phyloP scores from a whole-genome alignment of 768 basidiomycete genomes.

The Paxillus involutus region DNA sequence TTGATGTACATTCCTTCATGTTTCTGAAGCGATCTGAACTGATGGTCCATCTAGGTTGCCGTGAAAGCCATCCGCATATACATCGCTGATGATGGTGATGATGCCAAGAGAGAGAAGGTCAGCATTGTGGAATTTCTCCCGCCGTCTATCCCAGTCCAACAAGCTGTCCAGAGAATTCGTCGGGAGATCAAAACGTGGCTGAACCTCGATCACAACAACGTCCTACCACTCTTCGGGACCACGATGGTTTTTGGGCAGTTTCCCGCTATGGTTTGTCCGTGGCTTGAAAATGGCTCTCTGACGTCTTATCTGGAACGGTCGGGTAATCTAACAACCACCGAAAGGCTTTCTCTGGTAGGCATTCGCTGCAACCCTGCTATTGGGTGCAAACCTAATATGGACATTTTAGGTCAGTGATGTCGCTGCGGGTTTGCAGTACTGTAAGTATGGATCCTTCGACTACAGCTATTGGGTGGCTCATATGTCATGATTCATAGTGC shows the following conservation, averaged over 20 bases:
- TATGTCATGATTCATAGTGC: background rate
- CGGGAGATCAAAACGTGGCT: conserved; percentile 21
- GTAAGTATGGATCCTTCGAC: background rate
- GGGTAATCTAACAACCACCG: background rate
- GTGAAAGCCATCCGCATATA: conserved; percentile 1
- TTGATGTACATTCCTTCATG: background rate
- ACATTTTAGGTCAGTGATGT: background rate
- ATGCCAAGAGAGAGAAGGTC: background rate
- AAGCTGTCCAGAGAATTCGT: conserved; percentile 9
- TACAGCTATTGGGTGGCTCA: background rate
- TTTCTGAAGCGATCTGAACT: background rate
- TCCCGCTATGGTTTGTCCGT: conserved; percentile 21
- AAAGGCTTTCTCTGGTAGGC: background rate
- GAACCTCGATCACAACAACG: conserved; percentile 16
- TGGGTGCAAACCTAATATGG: too few relatives aligned
- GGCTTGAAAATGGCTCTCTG: conserved; percentile 16
- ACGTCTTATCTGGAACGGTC: conserved; percentile 9
- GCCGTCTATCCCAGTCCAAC: background rate
- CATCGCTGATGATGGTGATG: background rate
- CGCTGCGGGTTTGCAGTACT: conserved; percentile 5
- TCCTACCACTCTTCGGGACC: conserved; percentile 16
- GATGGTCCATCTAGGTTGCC: background rate
- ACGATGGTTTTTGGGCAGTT: conserved; percentile 17
- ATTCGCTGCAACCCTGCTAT: too few relatives aligned
- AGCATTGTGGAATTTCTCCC: background rate